Base-by-base conservation (phyloP, 2,329 filamentous ascomycete species). In the Ceratocystis lukuohia region DNA sequence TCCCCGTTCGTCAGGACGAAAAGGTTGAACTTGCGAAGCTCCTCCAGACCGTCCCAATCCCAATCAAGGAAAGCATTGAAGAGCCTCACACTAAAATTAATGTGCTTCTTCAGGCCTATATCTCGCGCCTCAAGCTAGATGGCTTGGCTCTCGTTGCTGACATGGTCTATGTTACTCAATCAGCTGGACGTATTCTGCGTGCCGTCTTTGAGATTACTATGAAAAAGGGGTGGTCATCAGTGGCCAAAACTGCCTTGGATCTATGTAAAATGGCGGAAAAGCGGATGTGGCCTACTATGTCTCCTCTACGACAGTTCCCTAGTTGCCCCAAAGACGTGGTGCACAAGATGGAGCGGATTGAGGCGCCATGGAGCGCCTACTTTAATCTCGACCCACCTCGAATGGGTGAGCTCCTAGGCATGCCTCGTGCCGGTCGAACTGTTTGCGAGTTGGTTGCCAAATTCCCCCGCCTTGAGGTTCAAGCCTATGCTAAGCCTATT, bases 261-360 rank as follows among this genome's bases (percentile, higher is more conserved):
- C 82, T 99, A 65, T 99, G 95, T 78, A 99, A 99, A 79, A 97
- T 96, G 91, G 94, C 93, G 0, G 94, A 99, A 79, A 96, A 96
- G 80, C 84, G 95, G 62, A 99, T 99, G 95, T 99, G 94, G 94
- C 92, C 93, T 15, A 97, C 93, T 5, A 99, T 97, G 94, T 90
- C 91, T 46, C 94, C 95, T 10, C 80, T 99, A 41, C 85, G 94
- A 65, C 94, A 99, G 73, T 99, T 99, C 73, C 84, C 88, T 2
- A 78, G 80, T 48, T 96, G 91, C 72, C 86, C 92, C 2, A 81
- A 85, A 50, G 93, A 97, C 67, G 89, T 97, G 65, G 80, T 97
- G 62, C 86, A 90, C 70, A 97, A 97, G 77, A 88, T 92, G 2
- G 94, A 99, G 78, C 84, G 92, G 70, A 96, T 97, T 69, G 92